A percentile compares a stretch with the other conserved stretches of the same genome.
phyloP scores from a whole-genome alignment of 495 filamentous ascomycete genomes.

The Aspergillus steynii region DNA sequence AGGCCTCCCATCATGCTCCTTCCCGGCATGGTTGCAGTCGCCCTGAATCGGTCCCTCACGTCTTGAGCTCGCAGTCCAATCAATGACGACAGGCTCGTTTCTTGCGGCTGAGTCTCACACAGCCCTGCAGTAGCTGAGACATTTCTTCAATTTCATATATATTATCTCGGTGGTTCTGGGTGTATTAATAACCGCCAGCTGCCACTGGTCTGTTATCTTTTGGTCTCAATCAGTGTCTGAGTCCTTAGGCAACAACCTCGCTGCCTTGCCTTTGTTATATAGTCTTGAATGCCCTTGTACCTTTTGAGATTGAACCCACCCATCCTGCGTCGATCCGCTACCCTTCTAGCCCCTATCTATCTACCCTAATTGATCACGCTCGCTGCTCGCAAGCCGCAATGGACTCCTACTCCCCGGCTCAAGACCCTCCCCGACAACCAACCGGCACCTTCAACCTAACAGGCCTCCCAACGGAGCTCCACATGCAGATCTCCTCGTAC shows the following conservation, averaged over 20 bases:
- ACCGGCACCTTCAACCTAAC: conserved; percentile 23
- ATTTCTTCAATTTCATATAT: neutral
- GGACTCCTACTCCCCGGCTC: conserved; percentile 1
- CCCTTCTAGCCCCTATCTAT: neutral
- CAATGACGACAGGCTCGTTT: neutral
- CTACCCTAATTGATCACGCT: neutral
- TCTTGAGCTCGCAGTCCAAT: neutral
- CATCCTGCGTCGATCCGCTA: no score
- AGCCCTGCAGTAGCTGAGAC: neutral
- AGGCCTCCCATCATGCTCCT: neutral
- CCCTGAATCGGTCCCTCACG: neutral
- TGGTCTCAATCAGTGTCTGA: neutral
- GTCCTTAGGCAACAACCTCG: neutral
- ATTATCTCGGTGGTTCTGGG: neutral
- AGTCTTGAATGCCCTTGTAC: neutral
- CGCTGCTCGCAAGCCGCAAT: neutral
- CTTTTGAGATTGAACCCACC: no score
- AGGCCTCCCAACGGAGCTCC: conserved; percentile 63
- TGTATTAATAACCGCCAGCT: neutral
- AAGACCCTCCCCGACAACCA: neutral
- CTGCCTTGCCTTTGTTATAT: neutral
- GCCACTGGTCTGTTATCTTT: no score
- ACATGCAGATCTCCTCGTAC: conserved; percentile 75
- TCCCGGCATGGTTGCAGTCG: neutral
- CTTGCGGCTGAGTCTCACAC: neutral